Percentiles rank a stretch among this genome's conserved stretches.
These are phyloP conservation scores for Abrus precatorius DNA, from an alignment of 306 rosid species.

Conservation along the genomic window DNA sequence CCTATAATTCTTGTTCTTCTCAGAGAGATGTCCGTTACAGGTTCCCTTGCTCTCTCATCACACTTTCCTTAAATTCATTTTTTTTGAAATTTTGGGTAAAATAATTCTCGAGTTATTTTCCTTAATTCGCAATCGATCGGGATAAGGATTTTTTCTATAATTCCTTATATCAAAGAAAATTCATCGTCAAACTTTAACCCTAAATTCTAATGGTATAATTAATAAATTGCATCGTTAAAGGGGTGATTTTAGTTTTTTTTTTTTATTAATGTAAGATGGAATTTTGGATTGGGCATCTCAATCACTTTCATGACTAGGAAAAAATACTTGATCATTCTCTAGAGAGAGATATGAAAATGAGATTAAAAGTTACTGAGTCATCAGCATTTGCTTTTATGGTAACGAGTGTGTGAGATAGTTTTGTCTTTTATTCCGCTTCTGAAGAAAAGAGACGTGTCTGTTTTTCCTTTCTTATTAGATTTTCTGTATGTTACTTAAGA, in stretches of 20 bases:
- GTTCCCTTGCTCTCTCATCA: constrained; percentile 49
- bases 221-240: not conserved
- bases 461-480: constrained; percentile 5
- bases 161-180: not conserved
- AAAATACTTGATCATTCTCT: constrained; percentile 16
- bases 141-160: not conserved
- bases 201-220: not conserved
- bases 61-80: not conserved
- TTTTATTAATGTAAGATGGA: constrained; percentile 11
- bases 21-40: constrained; percentile 89
- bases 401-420: not conserved
- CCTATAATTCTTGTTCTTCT: constrained; percentile 59
- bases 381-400: constrained; percentile 17
- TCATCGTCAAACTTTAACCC: not conserved
- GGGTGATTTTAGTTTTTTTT: not conserved
- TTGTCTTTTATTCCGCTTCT: not conserved
- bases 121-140: constrained; percentile 14
- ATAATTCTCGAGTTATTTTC: not conserved
- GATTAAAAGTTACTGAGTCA: not conserved
- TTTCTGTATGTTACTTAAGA: not conserved
- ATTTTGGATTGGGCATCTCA: not conserved
- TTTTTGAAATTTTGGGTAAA: not conserved
- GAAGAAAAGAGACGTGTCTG: not conserved
- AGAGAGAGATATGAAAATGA: not conserved
- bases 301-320: constrained; percentile 32